These are phyloP conservation scores for Backusella macrospora DNA, from an alignment of 192 early-diverging fungal species.

Conservation along the genomic window DNA sequence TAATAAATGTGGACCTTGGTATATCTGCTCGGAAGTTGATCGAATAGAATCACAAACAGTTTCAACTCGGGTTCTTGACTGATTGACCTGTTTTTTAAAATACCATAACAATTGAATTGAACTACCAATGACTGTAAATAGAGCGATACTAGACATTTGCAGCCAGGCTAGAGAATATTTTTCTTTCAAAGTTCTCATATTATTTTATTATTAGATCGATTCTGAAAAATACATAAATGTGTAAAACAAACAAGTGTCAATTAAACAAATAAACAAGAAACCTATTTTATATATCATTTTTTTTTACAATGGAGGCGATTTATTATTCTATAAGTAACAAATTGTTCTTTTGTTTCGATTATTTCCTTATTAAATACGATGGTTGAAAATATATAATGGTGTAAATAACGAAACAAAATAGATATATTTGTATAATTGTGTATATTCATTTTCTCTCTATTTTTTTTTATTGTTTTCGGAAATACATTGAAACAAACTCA, in stretches of 20 bases:
- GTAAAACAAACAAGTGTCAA: neutral
- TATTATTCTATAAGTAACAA: neutral
- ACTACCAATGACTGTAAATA: constrained; percentile 1
- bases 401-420: too few species aligned
- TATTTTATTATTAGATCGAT: constrained; percentile 5
- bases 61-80: constrained; percentile 11
- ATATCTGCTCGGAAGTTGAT: constrained; percentile 13
- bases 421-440: too few species aligned
- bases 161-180: constrained; percentile 17
- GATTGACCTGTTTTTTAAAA: neutral
- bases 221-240: neutral
- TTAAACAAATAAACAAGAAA: constrained; percentile 13
- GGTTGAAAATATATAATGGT: too few species aligned
- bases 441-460: too few species aligned
- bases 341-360: neutral
- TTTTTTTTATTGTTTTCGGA: too few species aligned
- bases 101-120: neutral
- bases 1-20: neutral
- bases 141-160: neutral
- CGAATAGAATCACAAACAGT: constrained; percentile 12
- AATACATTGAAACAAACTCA: too few species aligned
- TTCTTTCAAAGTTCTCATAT: constrained; percentile 10
- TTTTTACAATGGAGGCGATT: neutral
- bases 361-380: too few species aligned
- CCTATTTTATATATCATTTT: neutral